Percentiles rank a stretch among this genome's conserved stretches.
Evolutionary conservation across 2,329 filamentous ascomycete genomes (phyloP).

Genomic region (Alternaria atra): DNA sequence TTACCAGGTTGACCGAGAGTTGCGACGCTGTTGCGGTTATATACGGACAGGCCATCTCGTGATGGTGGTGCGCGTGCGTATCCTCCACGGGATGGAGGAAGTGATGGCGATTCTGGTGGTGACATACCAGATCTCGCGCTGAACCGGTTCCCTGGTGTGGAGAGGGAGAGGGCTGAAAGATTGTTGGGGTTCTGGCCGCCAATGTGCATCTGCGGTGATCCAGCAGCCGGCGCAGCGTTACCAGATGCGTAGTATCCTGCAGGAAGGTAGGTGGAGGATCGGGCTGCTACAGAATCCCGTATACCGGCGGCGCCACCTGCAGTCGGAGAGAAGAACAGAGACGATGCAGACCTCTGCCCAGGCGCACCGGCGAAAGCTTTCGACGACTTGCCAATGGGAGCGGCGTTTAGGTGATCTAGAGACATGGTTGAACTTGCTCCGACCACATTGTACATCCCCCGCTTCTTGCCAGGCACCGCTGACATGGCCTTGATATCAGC

Average conservation of each 20-base stretch:
- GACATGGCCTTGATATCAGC: slow-evolving; percentile 74
- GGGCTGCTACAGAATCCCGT: slow-evolving; percentile 60
- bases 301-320: slow-evolving; percentile 66
- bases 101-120: slow-evolving; percentile 46
- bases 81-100: slow-evolving; percentile 47
- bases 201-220: slow-evolving; percentile 54
- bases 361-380: slow-evolving; percentile 42
- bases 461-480: slow-evolving; percentile 48
- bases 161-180: slow-evolving; percentile 42
- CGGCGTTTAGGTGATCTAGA: slow-evolving; percentile 59
- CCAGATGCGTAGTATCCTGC: slow-evolving; percentile 89
- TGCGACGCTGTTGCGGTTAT: slow-evolving; percentile 51
- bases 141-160: slow-evolving; percentile 45
- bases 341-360: slow-evolving; percentile 51
- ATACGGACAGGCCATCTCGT: slow-evolving; percentile 43
- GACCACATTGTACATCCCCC: slow-evolving; percentile 55
- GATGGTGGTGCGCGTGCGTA: slow-evolving; percentile 47
- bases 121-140: slow-evolving; percentile 45
- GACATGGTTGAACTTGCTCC: slow-evolving; percentile 64
- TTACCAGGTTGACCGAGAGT: slow-evolving; percentile 45
- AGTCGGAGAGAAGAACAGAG: slow-evolving; percentile 95
- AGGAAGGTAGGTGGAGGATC: slow-evolving; percentile 83
- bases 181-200: slow-evolving; percentile 49
- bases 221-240: slow-evolving; percentile 58
- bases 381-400: slow-evolving; percentile 43